phyloP scores from a whole-genome alignment of 768 basidiomycete species.

The Lactarius akahatsu region DNA sequence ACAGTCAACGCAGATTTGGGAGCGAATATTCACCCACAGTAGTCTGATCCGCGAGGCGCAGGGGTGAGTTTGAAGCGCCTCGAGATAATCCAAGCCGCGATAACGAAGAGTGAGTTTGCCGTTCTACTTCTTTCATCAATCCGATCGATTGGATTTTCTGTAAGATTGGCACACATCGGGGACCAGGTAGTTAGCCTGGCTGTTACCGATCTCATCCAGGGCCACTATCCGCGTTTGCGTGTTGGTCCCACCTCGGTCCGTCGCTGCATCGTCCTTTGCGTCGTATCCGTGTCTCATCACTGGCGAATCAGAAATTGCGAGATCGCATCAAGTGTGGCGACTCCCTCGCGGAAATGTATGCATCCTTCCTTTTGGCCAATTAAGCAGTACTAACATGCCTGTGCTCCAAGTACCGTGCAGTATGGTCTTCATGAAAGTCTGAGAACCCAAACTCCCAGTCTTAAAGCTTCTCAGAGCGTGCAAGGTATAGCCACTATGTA shows the following conservation, averaged over 20 bases:
- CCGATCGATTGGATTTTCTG: not conserved
- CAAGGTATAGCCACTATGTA: constrained; percentile 1
- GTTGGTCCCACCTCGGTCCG: not conserved
- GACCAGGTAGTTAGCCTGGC: constrained; percentile 1
- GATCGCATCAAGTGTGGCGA: not conserved
- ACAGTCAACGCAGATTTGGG: not conserved
- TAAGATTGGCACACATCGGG: not conserved
- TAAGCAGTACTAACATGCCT: not conserved
- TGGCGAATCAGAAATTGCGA: not conserved
- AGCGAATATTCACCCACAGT: constrained; percentile 15
- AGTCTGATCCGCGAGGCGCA: not conserved
- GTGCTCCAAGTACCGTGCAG: not conserved
- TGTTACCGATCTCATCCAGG: not conserved
- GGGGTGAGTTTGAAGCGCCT: not conserved
- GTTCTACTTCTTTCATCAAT: not conserved
- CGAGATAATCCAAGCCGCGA: not conserved
- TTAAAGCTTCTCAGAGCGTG: constrained; percentile 2
- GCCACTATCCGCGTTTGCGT: not conserved
- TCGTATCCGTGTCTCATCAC: not conserved
- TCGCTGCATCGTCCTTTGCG: not conserved
- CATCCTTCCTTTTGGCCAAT: not conserved
- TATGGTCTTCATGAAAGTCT: constrained; percentile 13
- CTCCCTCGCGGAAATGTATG: not conserved
- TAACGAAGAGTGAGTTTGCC: constrained; percentile 9
- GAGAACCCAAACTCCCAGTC: not conserved